phyloP scores from a whole-genome alignment of 202 grass and related monocot genomes.

The Zoysia matrella region DNA sequence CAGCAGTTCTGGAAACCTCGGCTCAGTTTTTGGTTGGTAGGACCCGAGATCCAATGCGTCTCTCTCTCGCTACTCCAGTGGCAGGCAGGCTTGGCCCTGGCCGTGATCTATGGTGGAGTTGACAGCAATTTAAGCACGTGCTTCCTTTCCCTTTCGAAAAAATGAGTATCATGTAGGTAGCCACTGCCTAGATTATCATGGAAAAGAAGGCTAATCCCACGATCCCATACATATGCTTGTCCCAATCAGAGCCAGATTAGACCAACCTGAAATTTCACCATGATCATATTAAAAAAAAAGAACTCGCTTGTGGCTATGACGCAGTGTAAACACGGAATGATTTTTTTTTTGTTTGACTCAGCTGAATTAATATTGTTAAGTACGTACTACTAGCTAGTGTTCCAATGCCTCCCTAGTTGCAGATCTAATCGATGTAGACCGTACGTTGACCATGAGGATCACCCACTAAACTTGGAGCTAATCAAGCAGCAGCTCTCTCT shows the following conservation, averaged over 20 bases:
- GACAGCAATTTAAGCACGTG: slow-evolving; percentile 14
- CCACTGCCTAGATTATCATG: slow-evolving; percentile 37
- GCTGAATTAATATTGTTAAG: slow-evolving; percentile 11
- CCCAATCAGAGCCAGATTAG: slow-evolving; percentile 18
- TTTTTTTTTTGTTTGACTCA: too few relatives aligned
- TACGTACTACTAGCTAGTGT: not conserved
- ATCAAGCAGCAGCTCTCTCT: slow-evolving; percentile 42
- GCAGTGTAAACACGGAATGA: slow-evolving; percentile 4
- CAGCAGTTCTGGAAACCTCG: slow-evolving; percentile 37
- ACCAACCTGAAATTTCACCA: slow-evolving; percentile 4
- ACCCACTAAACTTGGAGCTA: slow-evolving; percentile 41
- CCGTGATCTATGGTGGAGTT: slow-evolving; percentile 15
- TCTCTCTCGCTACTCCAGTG: not conserved
- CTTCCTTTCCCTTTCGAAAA: not conserved
- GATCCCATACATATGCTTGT: slow-evolving; percentile 46
- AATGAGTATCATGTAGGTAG: not conserved
- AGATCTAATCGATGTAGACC: not conserved
- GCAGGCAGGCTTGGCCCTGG: slow-evolving; percentile 26
- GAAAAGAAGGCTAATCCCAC: slow-evolving; percentile 46
- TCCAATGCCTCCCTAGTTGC: slow-evolving; percentile 27
- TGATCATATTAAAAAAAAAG: slow-evolving; percentile 13
- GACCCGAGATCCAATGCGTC: slow-evolving; percentile 19
- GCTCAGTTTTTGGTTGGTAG: not conserved
- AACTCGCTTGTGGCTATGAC: slow-evolving; percentile 25
- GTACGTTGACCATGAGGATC: slow-evolving; percentile 21